Conservation (phyloP, 2,329 filamentous ascomycete genomes). For the Colletotrichum kahawae region DNA sequence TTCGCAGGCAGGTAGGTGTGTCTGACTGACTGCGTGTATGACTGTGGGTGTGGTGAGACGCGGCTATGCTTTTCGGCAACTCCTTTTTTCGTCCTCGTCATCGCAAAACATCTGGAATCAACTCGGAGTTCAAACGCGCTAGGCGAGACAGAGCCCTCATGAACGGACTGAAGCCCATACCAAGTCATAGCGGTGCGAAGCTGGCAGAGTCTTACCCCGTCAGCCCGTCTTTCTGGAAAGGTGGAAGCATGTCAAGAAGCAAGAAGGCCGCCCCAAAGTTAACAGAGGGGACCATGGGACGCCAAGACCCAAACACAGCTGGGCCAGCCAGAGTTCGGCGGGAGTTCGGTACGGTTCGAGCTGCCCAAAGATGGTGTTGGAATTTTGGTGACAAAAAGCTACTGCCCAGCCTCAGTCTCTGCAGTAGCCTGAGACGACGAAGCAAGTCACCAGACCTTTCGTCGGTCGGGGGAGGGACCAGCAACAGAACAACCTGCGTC, state of each 20-base stretch:
- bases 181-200: background rate
- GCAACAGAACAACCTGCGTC: background rate
- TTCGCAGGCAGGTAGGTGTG: background rate
- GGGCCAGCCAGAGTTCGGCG: background rate
- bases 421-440: constrained; percentile 3
- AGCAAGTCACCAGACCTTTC: background rate
- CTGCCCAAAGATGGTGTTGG: background rate
- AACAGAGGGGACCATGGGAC: background rate
- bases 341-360: background rate
- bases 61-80: background rate
- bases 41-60: background rate
- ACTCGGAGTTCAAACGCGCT: background rate
- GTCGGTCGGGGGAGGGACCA: background rate
- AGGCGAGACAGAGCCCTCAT: background rate
- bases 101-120: background rate
- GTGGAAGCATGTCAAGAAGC: background rate
- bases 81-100: background rate
- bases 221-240: background rate
- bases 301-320: background rate
- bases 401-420: background rate
- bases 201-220: background rate
- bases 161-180: background rate
- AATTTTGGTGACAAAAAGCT: background rate
- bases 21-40: background rate
- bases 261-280: background rate